A percentile compares a stretch with the other conserved stretches of the same genome.
phyloP scores from a whole-genome alignment of 495 filamentous ascomycete genomes.

The Tuber indicum region DNA sequence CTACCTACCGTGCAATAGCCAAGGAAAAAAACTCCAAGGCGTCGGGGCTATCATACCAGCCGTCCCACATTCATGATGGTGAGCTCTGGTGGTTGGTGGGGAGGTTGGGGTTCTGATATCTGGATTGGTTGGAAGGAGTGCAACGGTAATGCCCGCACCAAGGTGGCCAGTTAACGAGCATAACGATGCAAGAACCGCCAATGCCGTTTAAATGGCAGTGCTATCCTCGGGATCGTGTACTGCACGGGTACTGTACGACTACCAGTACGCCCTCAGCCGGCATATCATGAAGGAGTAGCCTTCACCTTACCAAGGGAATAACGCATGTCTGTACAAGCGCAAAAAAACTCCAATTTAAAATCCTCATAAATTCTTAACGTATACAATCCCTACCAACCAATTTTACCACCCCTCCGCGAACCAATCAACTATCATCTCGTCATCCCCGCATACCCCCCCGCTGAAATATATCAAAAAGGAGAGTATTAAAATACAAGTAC shows the following conservation, averaged over 20 bases:
- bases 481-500: constrained; percentile 4
- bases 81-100: no score
- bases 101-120: no score
- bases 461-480: neutral
- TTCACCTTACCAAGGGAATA: neutral
- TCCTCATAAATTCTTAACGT: constrained; percentile 2
- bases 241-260: no score
- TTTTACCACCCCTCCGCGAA: neutral
- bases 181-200: neutral
- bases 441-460: neutral
- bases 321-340: neutral
- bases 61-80: no score
- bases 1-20: no score
- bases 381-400: neutral
- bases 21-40: no score
- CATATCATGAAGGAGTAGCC: neutral
- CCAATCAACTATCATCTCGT: neutral
- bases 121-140: no score
- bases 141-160: no score
- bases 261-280: no score
- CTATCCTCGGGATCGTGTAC: neutral
- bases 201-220: neutral
- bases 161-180: neutral
- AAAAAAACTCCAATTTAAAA: neutral
- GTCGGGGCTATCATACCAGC: no score